Percentiles rank a stretch among this genome's conserved stretches.
Conservation (phyloP, 345 rosid genomes). For the Acer campestre region DNA sequence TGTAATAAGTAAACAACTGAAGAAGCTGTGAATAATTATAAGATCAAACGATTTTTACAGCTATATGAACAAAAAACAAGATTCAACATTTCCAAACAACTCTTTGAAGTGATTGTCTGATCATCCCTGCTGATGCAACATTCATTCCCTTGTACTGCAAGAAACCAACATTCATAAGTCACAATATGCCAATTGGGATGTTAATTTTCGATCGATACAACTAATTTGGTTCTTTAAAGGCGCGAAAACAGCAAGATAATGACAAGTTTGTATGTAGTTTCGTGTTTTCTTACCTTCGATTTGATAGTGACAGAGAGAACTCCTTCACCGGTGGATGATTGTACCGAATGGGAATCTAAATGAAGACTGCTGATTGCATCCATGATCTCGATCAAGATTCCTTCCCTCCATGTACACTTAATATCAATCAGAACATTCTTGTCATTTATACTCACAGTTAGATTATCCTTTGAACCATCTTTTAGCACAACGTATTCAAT, state of each 20-base stretch:
- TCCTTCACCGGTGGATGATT: conserved; percentile 65
- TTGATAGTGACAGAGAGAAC: conserved; percentile 61
- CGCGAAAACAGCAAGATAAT: background rate
- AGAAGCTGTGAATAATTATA: conserved; percentile 20
- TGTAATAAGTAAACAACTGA: conserved; percentile 24
- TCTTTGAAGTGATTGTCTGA: conserved; percentile 62
- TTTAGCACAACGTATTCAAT: conserved; percentile 33
- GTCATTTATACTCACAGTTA: conserved; percentile 45
- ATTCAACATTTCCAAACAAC: conserved; percentile 59
- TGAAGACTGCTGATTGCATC: conserved; percentile 60
- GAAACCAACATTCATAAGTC: background rate
- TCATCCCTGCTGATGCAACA: conserved; percentile 43
- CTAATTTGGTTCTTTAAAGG: background rate
- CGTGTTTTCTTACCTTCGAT: conserved; percentile 56
- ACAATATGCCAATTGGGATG: background rate
- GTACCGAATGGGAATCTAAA: conserved; percentile 79
- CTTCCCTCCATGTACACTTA: conserved; percentile 81
- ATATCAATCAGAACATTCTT: conserved; percentile 66
- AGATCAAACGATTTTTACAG: background rate
- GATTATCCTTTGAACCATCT: conserved; percentile 42
- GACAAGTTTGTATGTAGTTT: background rate
- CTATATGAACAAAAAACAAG: background rate
- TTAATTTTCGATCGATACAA: background rate
- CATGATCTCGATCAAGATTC: conserved; percentile 75
- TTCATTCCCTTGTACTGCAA: conserved; percentile 65